Evolutionary conservation across 805 yeast species (phyloP), one percentile per base, ranked within the genome.

Genomic region (Kuraishia capsulata): DNA sequence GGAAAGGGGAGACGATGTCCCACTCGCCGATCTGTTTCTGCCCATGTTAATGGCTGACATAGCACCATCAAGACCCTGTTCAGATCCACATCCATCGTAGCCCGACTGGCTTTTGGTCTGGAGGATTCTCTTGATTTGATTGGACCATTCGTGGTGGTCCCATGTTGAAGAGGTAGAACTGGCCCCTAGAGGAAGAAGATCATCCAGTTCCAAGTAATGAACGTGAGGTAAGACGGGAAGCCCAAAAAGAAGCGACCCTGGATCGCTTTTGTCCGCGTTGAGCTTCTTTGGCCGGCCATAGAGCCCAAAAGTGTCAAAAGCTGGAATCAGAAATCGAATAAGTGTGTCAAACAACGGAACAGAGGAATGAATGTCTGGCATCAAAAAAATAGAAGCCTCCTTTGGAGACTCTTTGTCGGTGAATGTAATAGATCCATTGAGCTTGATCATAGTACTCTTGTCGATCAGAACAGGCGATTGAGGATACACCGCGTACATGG

Each of bases 401-500:
- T 71, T 71, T 10, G 78, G 70, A 0, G 61, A 56, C 14, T 69
- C 71, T 29, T 67, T 63, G 41, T 66, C 65, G 39, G 72, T 71
- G 46, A 81, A 81, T 39, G 67, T 61, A 24, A 89, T 85, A 30
- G 72, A 67, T 35, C 96, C 97, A 54, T 89, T 96, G 39, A 90
- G 57, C 54, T 92, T 92, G 53, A 90, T 72, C 73, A 92, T 78
- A 2, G 97, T 86, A 38, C 90, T 78, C 43, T 78, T 78, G 60
- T 90, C 95, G 44, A 92, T 83, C 44, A 90, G 73, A 44, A 75
- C 65, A 20, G 81, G 79, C 36, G 88, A 71, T 51, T 85, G 88
- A 10, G 98, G 98, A 58, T 87, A 92, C n/a, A 89, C 78, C 1
- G 98, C 97, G 46, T 82, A 81, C 17, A 86, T 79, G 5, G 87